These are phyloP conservation scores for Peterozyma toletana DNA, from an alignment of 805 yeast genomes.

Conservation along the genomic window DNA sequence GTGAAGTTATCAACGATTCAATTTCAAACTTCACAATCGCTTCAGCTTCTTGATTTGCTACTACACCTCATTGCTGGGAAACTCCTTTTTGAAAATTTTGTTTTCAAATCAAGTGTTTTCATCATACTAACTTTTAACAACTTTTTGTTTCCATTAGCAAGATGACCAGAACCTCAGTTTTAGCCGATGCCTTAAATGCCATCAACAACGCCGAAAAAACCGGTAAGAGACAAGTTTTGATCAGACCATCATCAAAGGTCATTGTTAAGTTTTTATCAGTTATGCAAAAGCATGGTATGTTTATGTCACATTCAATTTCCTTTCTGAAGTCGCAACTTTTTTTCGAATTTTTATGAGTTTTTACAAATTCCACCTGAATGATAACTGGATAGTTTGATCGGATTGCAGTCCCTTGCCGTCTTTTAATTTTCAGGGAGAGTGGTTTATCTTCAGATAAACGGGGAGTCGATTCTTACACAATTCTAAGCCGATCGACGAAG, in stretches of 20 bases:
- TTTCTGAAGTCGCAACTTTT: not conserved
- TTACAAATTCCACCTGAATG: slow-evolving; percentile 63
- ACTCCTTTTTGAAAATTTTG: slow-evolving; percentile 1
- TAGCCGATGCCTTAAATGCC: slow-evolving; percentile 97
- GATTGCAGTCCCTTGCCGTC: slow-evolving; percentile 89
- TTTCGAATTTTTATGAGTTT: slow-evolving; percentile 1
- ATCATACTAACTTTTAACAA: slow-evolving; percentile 16
- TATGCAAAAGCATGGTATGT: slow-evolving; percentile 94
- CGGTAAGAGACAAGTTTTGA: slow-evolving; percentile 97
- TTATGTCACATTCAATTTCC: slow-evolving; percentile 2
- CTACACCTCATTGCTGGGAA: not conserved
- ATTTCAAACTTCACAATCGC: too few relatives aligned
- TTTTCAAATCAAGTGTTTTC: too few relatives aligned
- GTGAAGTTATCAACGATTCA: too few relatives aligned
- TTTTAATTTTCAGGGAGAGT: slow-evolving; percentile 94
- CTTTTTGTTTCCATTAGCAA: slow-evolving; percentile 28
- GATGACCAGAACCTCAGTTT: slow-evolving; percentile 98
- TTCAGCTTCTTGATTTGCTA: too few relatives aligned
- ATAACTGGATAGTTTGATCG: slow-evolving; percentile 97
- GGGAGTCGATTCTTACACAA: slow-evolving; percentile 68
- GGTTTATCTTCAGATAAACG: slow-evolving; percentile 20
- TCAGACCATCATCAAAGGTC: slow-evolving; percentile 98
- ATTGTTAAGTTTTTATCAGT: slow-evolving; percentile 95
- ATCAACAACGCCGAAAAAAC: slow-evolving; percentile 99
- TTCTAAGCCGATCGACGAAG: slow-evolving; percentile 19